phyloP scores from a whole-genome alignment of 1,139 yeast genomes.

The Saccharomyces pastorianus region DNA sequence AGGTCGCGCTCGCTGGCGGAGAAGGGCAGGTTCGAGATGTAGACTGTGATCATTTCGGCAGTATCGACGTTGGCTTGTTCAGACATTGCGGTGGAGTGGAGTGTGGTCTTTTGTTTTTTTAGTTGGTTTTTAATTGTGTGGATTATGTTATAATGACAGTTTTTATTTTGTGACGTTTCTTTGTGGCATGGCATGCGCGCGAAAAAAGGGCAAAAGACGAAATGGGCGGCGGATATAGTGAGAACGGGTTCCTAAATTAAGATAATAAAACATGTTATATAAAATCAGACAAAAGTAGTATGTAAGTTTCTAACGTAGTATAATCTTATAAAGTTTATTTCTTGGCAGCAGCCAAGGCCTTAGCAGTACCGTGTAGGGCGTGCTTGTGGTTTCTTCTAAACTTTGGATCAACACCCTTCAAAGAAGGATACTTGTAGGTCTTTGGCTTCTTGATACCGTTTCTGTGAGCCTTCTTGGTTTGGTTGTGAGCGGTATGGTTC shows the following conservation, averaged over 20 bases:
- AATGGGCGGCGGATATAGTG: neutral
- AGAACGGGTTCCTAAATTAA: neutral
- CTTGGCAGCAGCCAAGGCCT: slow-evolving; percentile 70
- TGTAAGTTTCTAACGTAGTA: neutral
- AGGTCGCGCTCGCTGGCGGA: slow-evolving; percentile 48
- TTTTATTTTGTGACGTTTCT: neutral
- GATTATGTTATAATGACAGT: neutral
- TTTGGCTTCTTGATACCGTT: slow-evolving; percentile 99
- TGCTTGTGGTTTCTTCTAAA: slow-evolving; percentile 99
- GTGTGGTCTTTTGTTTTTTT: neutral
- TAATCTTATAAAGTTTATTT: slow-evolving; percentile 12
- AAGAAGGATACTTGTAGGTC: slow-evolving; percentile 95
- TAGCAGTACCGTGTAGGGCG: slow-evolving; percentile 97
- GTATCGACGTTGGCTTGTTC: slow-evolving; percentile 4
- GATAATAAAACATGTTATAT: neutral
- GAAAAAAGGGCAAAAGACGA: no score
- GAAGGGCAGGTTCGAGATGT: slow-evolving; percentile 47
- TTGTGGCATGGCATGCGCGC: neutral
- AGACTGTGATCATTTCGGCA: slow-evolving; percentile 31
- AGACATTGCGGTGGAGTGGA: neutral
- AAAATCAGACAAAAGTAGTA: neutral
- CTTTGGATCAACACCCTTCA: slow-evolving; percentile 98
- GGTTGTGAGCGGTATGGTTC: slow-evolving; percentile 99
- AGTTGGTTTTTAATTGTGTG: no score
- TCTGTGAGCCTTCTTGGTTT: slow-evolving; percentile 98